Base-by-base conservation (phyloP, 2,329 filamentous ascomycete genomes). In the Aureobasidium musti region DNA sequence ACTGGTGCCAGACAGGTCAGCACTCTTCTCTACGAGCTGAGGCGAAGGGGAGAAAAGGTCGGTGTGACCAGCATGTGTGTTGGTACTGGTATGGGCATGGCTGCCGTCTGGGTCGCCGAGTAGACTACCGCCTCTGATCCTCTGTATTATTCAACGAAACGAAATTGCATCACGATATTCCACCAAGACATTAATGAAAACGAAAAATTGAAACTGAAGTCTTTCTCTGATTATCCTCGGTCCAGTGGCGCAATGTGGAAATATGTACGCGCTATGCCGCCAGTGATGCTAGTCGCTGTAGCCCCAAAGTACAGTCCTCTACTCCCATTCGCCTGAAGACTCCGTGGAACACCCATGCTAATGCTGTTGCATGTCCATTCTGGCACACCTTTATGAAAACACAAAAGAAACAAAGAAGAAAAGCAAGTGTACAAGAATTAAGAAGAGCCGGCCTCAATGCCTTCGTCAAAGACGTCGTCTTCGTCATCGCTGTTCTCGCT, bases 11-110 rank as follows among this genome's bases (percentile, higher is more conserved):
- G 95, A 75, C 95, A 98, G 82, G 91, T 99, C 56, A 92, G 91
- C 75, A 98, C 95, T 13, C 80, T 98, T 74, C 82, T 98, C 70
- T 96, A 92, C 72, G 94, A 98, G 85, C 81, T 98, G 73, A 90
- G 87, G 84, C 84, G 94, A 76, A 95, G 87, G 64, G 87, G 89
- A 67, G 85, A 95, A 84, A 91, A 90, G 84, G 82, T 98, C 69
- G 95, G 95, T 61, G 87, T 97, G 49, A 97, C 92, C 35, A 49
- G 90, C 78, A 98, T 98, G 95, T 99, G 95, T 77, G 82, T 98
- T 59, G 95, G 94, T 61, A 98, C 94, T 2, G 67, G 68, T 63
- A 98, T 98, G 95, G 94, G 94, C 63, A 96, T 97, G 92, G 93
- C 92, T 67, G 92, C 93, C 68, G 89, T 97, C 68, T 97, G 93